Evolutionary conservation across 805 yeast species (phyloP).

Genomic region (Starmerella potacharoeniae): DNA sequence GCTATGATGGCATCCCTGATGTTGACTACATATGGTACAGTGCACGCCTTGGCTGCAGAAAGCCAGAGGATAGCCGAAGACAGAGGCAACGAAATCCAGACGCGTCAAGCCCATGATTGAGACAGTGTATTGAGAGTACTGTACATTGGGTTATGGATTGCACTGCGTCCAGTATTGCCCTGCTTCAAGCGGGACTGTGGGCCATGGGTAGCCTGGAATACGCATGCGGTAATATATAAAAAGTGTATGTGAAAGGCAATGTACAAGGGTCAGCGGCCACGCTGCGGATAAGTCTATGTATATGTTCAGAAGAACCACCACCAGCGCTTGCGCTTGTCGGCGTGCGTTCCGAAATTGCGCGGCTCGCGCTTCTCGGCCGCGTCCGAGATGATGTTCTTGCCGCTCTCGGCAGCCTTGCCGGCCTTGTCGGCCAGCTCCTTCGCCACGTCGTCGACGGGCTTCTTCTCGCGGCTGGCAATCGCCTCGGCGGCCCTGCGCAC

Average conservation of each 20-base stretch:
- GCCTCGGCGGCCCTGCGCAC: constrained; percentile 9
- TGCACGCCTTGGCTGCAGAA: no score
- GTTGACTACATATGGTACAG: background rate
- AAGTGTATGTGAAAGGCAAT: no score
- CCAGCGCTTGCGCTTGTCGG: constrained; percentile 7
- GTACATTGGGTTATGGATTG: no score
- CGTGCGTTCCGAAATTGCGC: constrained; percentile 4
- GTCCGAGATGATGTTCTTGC: background rate
- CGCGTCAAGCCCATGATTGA: no score
- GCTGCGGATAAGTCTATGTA: background rate
- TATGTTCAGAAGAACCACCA: constrained; percentile 5
- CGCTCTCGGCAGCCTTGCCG: background rate
- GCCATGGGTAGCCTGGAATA: no score
- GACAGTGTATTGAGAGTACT: no score
- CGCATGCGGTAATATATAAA: no score
- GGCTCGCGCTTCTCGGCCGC: background rate
- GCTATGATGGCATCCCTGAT: background rate
- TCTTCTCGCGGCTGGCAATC: background rate
- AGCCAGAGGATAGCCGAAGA: no score
- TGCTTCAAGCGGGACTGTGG: no score
- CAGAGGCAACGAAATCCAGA: no score
- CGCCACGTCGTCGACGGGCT: constrained; percentile 3
- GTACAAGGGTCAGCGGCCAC: no score
- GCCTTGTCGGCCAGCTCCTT: background rate
- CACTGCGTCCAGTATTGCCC: no score